phyloP scores from a whole-genome alignment of 2,329 filamentous ascomycete species.

The Venturia oleaginea region DNA sequence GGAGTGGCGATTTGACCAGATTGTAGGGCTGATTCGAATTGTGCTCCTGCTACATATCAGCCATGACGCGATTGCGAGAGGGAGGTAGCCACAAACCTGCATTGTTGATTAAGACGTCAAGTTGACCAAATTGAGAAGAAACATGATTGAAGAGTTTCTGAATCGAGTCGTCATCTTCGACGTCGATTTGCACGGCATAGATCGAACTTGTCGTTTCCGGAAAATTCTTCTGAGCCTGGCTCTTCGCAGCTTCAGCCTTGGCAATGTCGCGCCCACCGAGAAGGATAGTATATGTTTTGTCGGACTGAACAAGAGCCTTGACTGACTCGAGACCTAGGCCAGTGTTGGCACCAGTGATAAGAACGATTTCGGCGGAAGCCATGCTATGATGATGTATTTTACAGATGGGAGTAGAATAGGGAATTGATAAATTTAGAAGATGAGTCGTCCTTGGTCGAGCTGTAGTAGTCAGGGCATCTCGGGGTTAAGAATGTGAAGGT shows the following conservation, averaged over 20 bases:
- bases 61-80: neutral
- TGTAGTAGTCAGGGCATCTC: neutral
- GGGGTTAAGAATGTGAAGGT: neutral
- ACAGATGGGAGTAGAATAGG: neutral
- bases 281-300: conserved; percentile 44
- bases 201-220: conserved; percentile 35
- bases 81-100: conserved; percentile 33
- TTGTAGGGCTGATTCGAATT: conserved; percentile 33
- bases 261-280: conserved; percentile 44
- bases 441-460: neutral
- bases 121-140: conserved; percentile 30
- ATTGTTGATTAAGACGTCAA: conserved; percentile 51
- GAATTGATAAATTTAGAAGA: neutral
- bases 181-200: conserved; percentile 43
- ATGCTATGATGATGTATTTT: neutral
- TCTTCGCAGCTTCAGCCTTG: conserved; percentile 43
- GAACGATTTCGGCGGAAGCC: conserved; percentile 31
- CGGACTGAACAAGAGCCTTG: conserved; percentile 43
- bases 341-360: conserved; percentile 54
- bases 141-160: conserved; percentile 36
- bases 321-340: conserved; percentile 52
- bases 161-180: conserved; percentile 46
- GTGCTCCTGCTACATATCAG: conserved; percentile 26
- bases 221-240: conserved; percentile 32
- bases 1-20: conserved; percentile 22